A percentile compares a stretch with the other conserved stretches of the same genome.
These are phyloP conservation scores for Wallacemonas collosoma DNA, from an alignment of 208 protist genomes.

Conservation along the genomic window DNA sequence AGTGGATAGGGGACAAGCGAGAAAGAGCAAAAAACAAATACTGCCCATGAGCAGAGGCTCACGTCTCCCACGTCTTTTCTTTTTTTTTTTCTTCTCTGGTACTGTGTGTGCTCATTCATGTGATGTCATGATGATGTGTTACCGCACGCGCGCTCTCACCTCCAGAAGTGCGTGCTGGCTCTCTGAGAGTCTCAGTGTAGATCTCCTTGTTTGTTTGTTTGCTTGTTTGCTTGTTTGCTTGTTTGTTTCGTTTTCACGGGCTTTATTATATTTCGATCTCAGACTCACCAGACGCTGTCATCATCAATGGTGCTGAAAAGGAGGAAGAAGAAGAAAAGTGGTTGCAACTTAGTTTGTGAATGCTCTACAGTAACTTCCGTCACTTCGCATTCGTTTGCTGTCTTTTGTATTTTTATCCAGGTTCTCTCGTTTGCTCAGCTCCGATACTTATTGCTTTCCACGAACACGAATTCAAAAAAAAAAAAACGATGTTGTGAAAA, in stretches of 20 bases:
- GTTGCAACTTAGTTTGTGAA: too few species aligned
- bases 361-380: too few species aligned
- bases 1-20: too few species aligned
- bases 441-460: not conserved
- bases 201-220: not conserved
- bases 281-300: not conserved
- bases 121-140: too few species aligned
- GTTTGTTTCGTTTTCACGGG: not conserved
- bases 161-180: too few species aligned
- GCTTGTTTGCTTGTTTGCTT: not conserved
- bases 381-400: not conserved
- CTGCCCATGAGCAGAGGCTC: too few species aligned
- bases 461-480: not conserved
- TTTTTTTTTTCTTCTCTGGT: not conserved
- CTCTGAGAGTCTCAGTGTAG: not conserved
- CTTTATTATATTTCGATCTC: not conserved
- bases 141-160: not conserved
- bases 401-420: not conserved
- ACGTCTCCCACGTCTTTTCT: not conserved
- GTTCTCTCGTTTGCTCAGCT: too few species aligned
- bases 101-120: too few species aligned
- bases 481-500: not conserved
- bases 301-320: too few species aligned
- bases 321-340: too few species aligned
- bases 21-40: too few species aligned